These are phyloP conservation scores for Kodamaea hsintzibuensis DNA, from an alignment of 805 yeast species.

Conservation along the genomic window DNA sequence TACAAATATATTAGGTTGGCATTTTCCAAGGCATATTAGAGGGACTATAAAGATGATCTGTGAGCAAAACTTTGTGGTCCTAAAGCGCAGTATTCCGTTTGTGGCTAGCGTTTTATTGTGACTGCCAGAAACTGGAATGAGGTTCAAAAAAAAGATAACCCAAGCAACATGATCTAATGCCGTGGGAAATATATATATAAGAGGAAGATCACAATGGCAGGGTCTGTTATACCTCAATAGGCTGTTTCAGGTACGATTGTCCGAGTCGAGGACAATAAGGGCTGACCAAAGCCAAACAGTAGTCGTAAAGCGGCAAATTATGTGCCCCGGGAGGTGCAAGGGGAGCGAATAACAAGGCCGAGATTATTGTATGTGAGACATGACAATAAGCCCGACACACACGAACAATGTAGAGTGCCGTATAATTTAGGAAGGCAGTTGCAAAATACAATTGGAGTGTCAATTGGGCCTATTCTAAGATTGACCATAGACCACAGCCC, in stretches of 20 bases:
- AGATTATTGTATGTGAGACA: not conserved
- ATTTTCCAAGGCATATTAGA: not conserved
- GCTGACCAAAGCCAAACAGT: not conserved
- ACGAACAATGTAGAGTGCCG: not conserved
- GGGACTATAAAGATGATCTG: not conserved
- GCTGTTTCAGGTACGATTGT: conserved; percentile 4
- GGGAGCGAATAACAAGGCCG: not conserved
- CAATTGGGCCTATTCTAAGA: too few relatives aligned
- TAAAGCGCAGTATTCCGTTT: not conserved
- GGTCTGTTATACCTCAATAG: not conserved
- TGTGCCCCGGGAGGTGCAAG: not conserved
- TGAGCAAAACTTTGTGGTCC: not conserved
- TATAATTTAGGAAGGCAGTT: not conserved
- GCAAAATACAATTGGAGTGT: not conserved
- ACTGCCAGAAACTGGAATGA: not conserved
- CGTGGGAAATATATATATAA: not conserved
- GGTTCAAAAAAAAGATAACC: not conserved
- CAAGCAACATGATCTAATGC: conserved; percentile 1
- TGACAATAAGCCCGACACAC: not conserved
- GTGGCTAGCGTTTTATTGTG: not conserved
- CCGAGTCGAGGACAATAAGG: conserved; percentile 4
- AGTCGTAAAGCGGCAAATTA: not conserved
- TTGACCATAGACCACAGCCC: not conserved
- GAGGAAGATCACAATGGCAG: not conserved
- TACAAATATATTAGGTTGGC: not conserved